phyloP scores from a whole-genome alignment of 176 grass and related monocot genomes.

The Zoysia pacifica region DNA sequence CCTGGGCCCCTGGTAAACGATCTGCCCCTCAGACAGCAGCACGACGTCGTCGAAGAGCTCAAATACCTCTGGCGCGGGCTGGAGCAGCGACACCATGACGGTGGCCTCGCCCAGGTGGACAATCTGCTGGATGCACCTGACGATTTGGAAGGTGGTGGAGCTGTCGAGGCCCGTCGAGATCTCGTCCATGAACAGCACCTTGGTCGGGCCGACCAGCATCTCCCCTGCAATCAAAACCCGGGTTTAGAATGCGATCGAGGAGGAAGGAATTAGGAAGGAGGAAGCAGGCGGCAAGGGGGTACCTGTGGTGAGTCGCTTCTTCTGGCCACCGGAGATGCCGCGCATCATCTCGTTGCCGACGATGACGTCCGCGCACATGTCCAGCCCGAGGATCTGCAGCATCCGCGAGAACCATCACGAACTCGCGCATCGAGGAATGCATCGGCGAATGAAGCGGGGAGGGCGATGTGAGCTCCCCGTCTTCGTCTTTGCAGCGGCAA shows the following conservation, averaged over 20 bases:
- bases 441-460: not conserved
- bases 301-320: conserved; percentile 97
- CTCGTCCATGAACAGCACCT: conserved; percentile 98
- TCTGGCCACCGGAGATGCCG: conserved; percentile 94
- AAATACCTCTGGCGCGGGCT: conserved; percentile 85
- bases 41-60: conserved; percentile 92
- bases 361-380: conserved; percentile 88
- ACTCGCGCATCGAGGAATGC: not conserved
- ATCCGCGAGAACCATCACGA: conserved; percentile 21
- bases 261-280: not conserved
- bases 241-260: not conserved
- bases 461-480: not conserved
- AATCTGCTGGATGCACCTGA: conserved; percentile 91
- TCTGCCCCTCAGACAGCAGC: conserved; percentile 91
- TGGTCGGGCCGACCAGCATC: conserved; percentile 99
- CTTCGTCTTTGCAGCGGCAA: conserved; percentile 24
- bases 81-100: conserved; percentile 88
- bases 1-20: conserved; percentile 91
- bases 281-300: not conserved
- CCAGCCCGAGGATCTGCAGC: conserved; percentile 78
- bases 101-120: conserved; percentile 89
- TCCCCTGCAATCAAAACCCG: conserved; percentile 53
- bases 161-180: conserved; percentile 97
- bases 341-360: conserved; percentile 85
- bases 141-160: conserved; percentile 91